phyloP scores from a whole-genome alignment of 306 rosid species.

The apple (Malus domestica) region ASM211411v1 NC_041802.1:8384501-8385000 shows the following conservation, averaged over 20 bases:
- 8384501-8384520: not conserved
- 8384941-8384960: not conserved
- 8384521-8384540: not conserved
- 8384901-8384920: conserved; percentile 1
- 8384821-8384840: not conserved
- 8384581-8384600: not conserved
- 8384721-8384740: conserved; percentile 50
- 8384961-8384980: not conserved
- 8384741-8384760: conserved; percentile 39
- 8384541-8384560: not conserved
- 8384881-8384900: conserved; percentile 7
- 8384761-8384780: not conserved
- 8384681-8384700: conserved; percentile 86
- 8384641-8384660: not conserved
- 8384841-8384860: not conserved
- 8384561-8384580: not conserved
- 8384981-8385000: not conserved
- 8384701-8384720: conserved; percentile 78
- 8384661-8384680: not conserved
- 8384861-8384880: conserved; percentile 15
- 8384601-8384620: not conserved
- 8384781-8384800: not conserved
- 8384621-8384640: not conserved
- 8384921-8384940: not conserved
- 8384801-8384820: not conserved